phyloP scores from a whole-genome alignment of 2,329 filamentous ascomycete species.

The Paecilomyces sp. region DNA sequence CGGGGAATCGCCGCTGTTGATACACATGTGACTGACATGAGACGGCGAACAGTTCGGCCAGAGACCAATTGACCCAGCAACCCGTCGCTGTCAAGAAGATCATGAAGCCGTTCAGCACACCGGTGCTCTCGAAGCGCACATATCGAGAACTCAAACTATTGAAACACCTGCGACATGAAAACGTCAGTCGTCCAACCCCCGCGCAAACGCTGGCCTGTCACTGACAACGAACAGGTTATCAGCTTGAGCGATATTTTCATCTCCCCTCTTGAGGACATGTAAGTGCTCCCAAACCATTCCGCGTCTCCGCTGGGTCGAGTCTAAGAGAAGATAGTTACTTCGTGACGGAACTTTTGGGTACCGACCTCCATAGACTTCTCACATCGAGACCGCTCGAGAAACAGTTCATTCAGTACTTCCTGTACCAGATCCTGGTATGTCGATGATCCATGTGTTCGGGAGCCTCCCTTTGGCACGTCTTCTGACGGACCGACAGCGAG shows the following conservation, averaged over 20 bases:
- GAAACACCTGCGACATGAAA: constrained; percentile 94
- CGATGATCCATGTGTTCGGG: constrained; percentile 2
- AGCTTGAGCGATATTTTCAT: constrained; percentile 99
- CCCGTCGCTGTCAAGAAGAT: constrained; percentile 99
- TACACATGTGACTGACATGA: constrained; percentile 11
- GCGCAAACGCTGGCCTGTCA: background rate
- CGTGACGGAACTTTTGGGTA: constrained; percentile 94
- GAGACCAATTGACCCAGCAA: constrained; percentile 94
- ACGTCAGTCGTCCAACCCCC: constrained; percentile 52
- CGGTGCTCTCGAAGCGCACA: constrained; percentile 92
- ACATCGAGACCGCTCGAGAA: constrained; percentile 95
- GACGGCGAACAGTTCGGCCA: constrained; percentile 65
- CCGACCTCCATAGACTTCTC: constrained; percentile 89
- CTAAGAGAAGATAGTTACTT: constrained; percentile 63
- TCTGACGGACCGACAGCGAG: constrained; percentile 55
- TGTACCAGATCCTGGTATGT: constrained; percentile 95
- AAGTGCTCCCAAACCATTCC: constrained; percentile 28
- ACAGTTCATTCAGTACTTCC: constrained; percentile 99
- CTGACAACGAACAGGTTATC: constrained; percentile 62
- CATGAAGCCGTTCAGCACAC: constrained; percentile 99
- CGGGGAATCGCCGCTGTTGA: constrained; percentile 2
- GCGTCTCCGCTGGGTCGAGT: background rate
- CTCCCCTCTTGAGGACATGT: constrained; percentile 98
- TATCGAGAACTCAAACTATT: constrained; percentile 96
- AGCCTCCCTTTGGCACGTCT: background rate